phyloP scores from a whole-genome alignment of 2,329 filamentous ascomycete genomes.

The Cordyceps militaris region DNA sequence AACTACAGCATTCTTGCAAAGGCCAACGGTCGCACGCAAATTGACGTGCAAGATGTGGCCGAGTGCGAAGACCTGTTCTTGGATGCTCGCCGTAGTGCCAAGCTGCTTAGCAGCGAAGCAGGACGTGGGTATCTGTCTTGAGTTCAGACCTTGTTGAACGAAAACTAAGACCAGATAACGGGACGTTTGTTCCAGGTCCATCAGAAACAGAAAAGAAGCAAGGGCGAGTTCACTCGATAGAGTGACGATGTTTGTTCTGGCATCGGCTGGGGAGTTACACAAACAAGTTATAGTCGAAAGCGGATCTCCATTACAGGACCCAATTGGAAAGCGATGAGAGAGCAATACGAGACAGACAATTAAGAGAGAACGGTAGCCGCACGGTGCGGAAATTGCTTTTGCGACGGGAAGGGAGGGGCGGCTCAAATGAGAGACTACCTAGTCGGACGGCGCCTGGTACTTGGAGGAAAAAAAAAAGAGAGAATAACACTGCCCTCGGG shows the following conservation, averaged over 20 bases:
- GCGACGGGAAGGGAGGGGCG: background rate
- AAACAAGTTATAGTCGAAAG: background rate
- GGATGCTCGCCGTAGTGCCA: slow-evolving; percentile 71
- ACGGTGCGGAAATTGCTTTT: slow-evolving; percentile 5
- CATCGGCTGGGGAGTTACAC: background rate
- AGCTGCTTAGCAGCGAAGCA: slow-evolving; percentile 56
- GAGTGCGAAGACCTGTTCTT: slow-evolving; percentile 82
- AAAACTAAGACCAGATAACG: slow-evolving; percentile 3
- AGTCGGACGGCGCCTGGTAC: background rate
- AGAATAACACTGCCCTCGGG: background rate
- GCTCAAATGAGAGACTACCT: background rate
- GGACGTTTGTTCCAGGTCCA: background rate
- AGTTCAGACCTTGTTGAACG: background rate
- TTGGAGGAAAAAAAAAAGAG: background rate
- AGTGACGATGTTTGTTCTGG: background rate
- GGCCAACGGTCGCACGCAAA: slow-evolving; percentile 70
- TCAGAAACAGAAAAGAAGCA: background rate
- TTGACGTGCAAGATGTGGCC: slow-evolving; percentile 68
- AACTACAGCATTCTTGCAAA: slow-evolving; percentile 70
- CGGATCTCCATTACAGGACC: background rate
- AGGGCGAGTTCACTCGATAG: background rate
- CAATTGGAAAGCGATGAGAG: background rate
- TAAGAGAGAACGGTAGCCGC: background rate
- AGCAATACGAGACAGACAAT: background rate
- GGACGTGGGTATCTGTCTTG: slow-evolving; percentile 58